Conservation (phyloP, 164 flowering plant genomes). For the Saururus chinensis region DNA sequence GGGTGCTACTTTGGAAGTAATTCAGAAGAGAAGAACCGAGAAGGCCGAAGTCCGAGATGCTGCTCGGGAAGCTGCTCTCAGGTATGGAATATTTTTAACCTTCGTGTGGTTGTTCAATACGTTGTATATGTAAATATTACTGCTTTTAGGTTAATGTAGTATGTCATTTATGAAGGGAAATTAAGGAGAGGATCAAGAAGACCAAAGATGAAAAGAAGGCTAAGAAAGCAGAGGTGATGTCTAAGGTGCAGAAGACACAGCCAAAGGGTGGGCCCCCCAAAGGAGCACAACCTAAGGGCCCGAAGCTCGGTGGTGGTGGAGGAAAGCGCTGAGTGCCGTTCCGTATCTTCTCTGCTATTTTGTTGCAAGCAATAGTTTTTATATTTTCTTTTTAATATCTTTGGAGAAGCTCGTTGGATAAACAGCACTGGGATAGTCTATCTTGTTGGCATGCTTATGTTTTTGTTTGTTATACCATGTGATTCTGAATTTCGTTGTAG, state of each 20-base stretch:
- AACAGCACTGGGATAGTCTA: no score
- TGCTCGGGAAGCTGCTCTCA: conserved; percentile 20
- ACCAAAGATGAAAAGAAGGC: conserved; percentile 22
- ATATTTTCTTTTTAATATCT: no score
- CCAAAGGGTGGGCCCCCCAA: conserved; percentile 25
- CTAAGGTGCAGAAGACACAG: conserved; percentile 26
- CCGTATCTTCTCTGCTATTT: no score
- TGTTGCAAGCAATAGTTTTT: no score
- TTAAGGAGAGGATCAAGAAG: conserved; percentile 22
- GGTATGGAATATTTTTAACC: not conserved
- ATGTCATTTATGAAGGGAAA: conserved; percentile 6
- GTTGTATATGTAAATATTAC: not conserved
- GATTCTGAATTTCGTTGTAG: no score
- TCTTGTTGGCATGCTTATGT: no score
- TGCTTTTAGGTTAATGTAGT: not conserved
- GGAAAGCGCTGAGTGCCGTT: conserved; percentile 28
- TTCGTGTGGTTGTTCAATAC: not conserved
- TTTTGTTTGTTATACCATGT: no score
- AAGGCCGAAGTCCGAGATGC: conserved; percentile 43
- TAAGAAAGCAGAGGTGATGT: conserved; percentile 25
- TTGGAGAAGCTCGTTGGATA: no score
- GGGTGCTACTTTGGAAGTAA: conserved; percentile 37
- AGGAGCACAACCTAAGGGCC: conserved; percentile 30
- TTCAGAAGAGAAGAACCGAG: conserved; percentile 38
- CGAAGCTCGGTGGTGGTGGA: conserved; percentile 46